phyloP scores from a whole-genome alignment of 2,329 filamentous ascomycete species.

The Venturia carpophila region DNA sequence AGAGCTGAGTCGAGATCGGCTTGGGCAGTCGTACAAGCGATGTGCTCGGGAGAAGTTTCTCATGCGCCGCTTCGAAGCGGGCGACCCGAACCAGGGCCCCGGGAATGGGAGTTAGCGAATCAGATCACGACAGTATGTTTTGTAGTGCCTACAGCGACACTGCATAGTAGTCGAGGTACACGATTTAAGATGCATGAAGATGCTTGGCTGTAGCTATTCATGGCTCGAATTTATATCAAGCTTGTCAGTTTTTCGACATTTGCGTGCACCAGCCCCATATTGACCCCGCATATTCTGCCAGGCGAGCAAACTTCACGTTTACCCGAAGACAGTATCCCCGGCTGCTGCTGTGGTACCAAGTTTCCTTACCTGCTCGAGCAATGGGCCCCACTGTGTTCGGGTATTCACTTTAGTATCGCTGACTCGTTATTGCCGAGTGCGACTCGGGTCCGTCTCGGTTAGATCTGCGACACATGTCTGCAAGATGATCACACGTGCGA shows the following conservation, averaged over 20 bases:
- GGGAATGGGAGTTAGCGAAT: not conserved
- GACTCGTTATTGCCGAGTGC: not conserved
- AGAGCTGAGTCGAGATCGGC: not conserved
- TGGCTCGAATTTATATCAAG: not conserved
- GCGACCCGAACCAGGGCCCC: not conserved
- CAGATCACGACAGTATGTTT: not conserved
- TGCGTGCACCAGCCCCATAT: not conserved
- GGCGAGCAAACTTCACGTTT: not conserved
- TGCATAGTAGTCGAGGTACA: not conserved
- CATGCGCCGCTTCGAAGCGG: not conserved
- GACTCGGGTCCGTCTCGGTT: not conserved
- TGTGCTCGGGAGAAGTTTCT: not conserved
- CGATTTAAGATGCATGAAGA: conserved; percentile 1
- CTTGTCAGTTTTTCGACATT: not conserved
- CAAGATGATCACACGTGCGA: not conserved
- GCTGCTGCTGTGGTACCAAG: not conserved
- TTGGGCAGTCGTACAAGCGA: not conserved
- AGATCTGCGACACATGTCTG: not conserved
- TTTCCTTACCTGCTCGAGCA: not conserved
- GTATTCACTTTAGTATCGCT: not conserved
- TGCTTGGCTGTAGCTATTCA: not conserved
- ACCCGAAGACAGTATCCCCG: not conserved
- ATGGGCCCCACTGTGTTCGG: not conserved
- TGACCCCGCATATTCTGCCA: not conserved
- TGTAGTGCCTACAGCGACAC: not conserved